Percentiles rank a stretch among this genome's conserved stretches.
Evolutionary conservation across 768 basidiomycete species (phyloP).

Genomic region (Cyathus striatus): DNA sequence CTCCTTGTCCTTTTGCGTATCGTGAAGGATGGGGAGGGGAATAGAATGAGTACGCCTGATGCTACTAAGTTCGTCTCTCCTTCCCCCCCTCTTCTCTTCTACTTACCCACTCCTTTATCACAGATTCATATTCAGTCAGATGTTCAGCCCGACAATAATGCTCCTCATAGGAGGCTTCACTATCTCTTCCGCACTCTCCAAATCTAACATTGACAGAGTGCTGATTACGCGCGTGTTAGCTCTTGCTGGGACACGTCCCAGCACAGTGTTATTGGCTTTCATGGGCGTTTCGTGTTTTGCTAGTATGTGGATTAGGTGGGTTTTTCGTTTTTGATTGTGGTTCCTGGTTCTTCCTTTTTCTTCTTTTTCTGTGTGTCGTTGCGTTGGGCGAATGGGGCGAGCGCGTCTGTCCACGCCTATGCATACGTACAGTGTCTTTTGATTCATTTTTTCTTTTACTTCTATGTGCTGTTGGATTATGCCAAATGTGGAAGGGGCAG

Average conservation of each 20-base stretch:
- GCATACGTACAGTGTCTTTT: too few species aligned
- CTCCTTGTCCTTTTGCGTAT: slow-evolving; percentile 84
- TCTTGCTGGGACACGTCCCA: slow-evolving; percentile 85
- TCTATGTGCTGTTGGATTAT: too few species aligned
- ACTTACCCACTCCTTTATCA: not conserved
- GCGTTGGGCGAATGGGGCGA: too few species aligned
- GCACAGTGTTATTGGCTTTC: slow-evolving; percentile 83
- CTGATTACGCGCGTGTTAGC: slow-evolving; percentile 87
- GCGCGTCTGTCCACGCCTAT: too few species aligned
- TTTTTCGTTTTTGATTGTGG: slow-evolving; percentile 3
- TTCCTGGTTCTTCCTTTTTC: too few species aligned
- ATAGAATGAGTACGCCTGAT: slow-evolving; percentile 50
- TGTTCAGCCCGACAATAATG: slow-evolving; percentile 99
- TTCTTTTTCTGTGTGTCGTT: too few species aligned
- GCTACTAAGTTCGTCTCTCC: slow-evolving; percentile 71
- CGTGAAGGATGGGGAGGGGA: slow-evolving; percentile 55
- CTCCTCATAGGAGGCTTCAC: slow-evolving; percentile 97
- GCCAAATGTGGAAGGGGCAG: too few species aligned
- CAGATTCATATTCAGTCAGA: slow-evolving; percentile 87
- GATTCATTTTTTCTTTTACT: too few species aligned
- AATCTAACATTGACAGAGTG: slow-evolving; percentile 91
- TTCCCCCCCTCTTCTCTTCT: not conserved
- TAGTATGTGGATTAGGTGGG: slow-evolving; percentile 97
- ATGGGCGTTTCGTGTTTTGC: slow-evolving; percentile 98
- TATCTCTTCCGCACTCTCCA: slow-evolving; percentile 92